Conservation (phyloP, 2,329 filamentous ascomycete genomes). For the Ascochyta fabae region DNA sequence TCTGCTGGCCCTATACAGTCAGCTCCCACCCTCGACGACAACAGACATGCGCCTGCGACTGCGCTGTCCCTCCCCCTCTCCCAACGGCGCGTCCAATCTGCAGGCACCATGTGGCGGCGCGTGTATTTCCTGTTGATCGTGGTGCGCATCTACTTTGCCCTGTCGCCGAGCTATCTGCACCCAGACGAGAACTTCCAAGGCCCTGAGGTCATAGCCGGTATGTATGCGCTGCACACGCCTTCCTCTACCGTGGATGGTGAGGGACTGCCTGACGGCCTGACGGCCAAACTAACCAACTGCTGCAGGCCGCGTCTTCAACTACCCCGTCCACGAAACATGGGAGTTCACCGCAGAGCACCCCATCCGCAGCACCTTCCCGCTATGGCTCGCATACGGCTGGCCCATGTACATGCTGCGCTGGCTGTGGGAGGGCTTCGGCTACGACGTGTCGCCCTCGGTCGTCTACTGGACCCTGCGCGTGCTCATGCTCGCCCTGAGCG, state of each 20-base stretch:
- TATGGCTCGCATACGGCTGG: conserved; percentile 94
- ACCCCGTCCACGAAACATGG: conserved; percentile 90
- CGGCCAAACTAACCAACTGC: conserved; percentile 14
- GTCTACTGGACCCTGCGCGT: conserved; percentile 89
- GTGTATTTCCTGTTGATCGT: conserved; percentile 84
- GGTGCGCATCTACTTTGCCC: conserved; percentile 89
- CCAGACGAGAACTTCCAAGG: conserved; percentile 99
- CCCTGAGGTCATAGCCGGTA: conserved; percentile 94
- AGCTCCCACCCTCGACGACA: conserved; percentile 18
- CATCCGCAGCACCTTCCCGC: conserved; percentile 92
- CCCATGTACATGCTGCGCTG: conserved; percentile 93
- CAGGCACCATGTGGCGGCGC: conserved; percentile 80
- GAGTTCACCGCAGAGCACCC: conserved; percentile 90
- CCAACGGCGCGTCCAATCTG: conserved; percentile 24
- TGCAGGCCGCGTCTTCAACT: conserved; percentile 87
- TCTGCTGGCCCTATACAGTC: conserved; percentile 29
- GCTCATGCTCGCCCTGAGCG: conserved; percentile 93
- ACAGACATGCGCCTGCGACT: conserved; percentile 46
- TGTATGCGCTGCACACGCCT: conserved; percentile 1
- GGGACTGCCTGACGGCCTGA: too few species aligned
- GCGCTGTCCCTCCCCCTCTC: conserved; percentile 24
- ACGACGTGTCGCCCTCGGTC: conserved; percentile 79
- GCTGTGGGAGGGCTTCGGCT: conserved; percentile 87
- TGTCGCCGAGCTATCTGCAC: conserved; percentile 95
- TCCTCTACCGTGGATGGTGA: too few species aligned